Conservation (phyloP, 306 rosid species). For the Datisca glomerata region DNA sequence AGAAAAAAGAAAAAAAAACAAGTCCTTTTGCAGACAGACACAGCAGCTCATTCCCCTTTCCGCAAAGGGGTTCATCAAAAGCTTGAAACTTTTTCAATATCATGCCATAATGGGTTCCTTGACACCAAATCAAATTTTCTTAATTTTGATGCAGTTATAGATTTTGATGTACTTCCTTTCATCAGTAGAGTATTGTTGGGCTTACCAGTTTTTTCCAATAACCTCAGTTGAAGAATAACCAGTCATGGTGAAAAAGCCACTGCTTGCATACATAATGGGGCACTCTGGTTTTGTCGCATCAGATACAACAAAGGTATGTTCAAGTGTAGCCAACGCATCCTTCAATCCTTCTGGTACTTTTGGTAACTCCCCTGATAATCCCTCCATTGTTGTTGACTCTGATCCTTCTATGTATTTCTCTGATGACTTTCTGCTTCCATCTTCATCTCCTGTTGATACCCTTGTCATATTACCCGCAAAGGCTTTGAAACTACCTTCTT, state of each 20-base stretch:
- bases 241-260: slow-evolving; percentile 81
- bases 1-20: no score
- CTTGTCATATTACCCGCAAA: slow-evolving; percentile 1
- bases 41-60: no score
- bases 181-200: no score
- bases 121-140: no score
- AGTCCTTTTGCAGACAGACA: no score
- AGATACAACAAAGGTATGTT: slow-evolving; percentile 92
- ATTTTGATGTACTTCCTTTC: no score
- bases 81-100: no score
- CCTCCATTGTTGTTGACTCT: slow-evolving; percentile 28
- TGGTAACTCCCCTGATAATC: slow-evolving; percentile 30
- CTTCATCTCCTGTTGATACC: slow-evolving; percentile 32
- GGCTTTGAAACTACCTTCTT: slow-evolving; percentile 32
- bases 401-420: slow-evolving; percentile 24
- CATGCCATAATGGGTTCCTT: no score
- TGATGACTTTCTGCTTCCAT: slow-evolving; percentile 23
- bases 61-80: no score
- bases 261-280: slow-evolving; percentile 87
- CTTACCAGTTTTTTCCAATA: slow-evolving; percentile 83
- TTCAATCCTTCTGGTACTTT: slow-evolving; percentile 74
- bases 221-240: slow-evolving; percentile 83
- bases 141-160: no score
- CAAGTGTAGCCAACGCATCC: slow-evolving; percentile 61
- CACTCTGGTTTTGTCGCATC: slow-evolving; percentile 95